phyloP scores from a whole-genome alignment of 2,329 filamentous ascomycete genomes.

The Colletotrichum abscissum region DNA sequence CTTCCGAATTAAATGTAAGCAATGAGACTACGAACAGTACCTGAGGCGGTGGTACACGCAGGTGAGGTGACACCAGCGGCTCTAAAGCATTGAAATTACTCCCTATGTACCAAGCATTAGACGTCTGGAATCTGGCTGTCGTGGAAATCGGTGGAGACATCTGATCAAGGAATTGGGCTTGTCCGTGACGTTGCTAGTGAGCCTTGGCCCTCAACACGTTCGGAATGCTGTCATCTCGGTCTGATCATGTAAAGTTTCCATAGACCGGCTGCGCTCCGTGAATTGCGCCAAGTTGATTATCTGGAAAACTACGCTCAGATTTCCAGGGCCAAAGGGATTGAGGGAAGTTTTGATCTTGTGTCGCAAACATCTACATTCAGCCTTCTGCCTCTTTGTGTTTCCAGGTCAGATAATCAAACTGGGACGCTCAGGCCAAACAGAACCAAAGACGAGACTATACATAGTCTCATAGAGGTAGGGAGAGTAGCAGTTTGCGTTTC shows the following conservation, averaged over 20 bases:
- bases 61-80: not conserved
- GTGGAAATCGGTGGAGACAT: no score
- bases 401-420: not conserved
- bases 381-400: not conserved
- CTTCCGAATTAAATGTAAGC: no score
- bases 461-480: not conserved
- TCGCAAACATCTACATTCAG: not conserved
- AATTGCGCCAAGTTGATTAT: not conserved
- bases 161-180: accelerated
- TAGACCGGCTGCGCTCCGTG: not conserved
- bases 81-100: not conserved
- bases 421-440: not conserved
- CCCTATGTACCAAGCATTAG: not conserved
- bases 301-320: no score
- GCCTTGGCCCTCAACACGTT: not conserved
- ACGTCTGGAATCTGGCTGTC: no score
- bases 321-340: not conserved
- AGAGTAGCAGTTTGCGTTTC: not conserved
- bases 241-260: not conserved
- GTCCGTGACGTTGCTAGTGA: not conserved
- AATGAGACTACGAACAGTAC: no score
- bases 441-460: not conserved
- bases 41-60: not conserved
- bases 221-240: not conserved
- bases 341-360: no score